phyloP scores from a whole-genome alignment of 306 rosid genomes.

The Cucurbita maxima region DNA sequence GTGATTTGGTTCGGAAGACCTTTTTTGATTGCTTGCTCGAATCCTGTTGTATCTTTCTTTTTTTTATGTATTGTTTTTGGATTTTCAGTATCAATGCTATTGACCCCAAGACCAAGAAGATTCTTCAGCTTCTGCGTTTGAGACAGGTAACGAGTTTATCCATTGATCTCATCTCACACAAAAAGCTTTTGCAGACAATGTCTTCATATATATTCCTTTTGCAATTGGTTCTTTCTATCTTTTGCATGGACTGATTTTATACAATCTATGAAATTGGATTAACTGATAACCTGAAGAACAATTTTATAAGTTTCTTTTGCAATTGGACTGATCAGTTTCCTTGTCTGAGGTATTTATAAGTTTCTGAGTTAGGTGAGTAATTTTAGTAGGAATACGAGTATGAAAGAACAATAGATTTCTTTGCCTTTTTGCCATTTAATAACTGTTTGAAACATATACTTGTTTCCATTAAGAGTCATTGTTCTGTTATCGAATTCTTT shows the following conservation, averaged over 20 bases:
- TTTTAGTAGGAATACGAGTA: not conserved
- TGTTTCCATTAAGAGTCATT: not conserved
- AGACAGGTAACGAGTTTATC: constrained; percentile 41
- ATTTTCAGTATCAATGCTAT: constrained; percentile 75
- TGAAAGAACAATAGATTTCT: not conserved
- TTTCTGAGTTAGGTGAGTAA: not conserved
- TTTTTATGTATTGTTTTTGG: not conserved
- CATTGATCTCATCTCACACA: not conserved
- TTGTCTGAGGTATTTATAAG: not conserved
- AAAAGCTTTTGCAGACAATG: not conserved
- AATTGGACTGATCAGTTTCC: not conserved
- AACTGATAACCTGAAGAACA: not conserved
- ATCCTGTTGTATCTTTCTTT: not conserved
- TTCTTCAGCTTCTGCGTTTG: constrained; percentile 72
- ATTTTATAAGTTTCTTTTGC: no score
- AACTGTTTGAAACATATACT: no score
- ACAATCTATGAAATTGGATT: no score
- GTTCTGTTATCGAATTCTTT: no score
- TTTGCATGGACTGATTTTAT: no score
- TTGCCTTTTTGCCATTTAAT: not conserved
- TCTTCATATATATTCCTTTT: no score
- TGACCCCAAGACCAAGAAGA: constrained; percentile 67
- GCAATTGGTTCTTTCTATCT: no score
- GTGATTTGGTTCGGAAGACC: not conserved
- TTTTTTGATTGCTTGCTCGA: not conserved